Evolutionary conservation across 495 filamentous ascomycete species (phyloP).

Genomic region (Aspergillus baeticus): DNA sequence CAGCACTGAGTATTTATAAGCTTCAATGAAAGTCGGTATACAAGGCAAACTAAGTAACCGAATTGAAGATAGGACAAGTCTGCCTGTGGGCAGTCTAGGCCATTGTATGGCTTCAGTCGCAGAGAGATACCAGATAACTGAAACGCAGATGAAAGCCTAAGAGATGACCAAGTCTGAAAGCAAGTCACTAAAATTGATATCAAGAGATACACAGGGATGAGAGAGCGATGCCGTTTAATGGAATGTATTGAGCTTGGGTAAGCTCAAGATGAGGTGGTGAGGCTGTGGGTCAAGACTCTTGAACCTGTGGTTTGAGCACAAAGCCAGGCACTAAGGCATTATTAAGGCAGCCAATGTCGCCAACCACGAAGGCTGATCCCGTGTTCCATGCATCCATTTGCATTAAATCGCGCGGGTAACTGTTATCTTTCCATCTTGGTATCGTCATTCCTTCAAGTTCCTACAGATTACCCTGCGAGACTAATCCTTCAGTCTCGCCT

Average conservation of each 20-base stretch:
- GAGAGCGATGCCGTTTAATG: background rate
- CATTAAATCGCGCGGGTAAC: constrained; percentile 28
- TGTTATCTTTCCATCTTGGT: constrained; percentile 15
- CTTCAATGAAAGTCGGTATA: background rate
- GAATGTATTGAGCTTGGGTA: background rate
- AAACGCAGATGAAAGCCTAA: too few species aligned
- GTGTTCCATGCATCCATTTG: constrained; percentile 21
- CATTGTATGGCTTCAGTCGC: background rate
- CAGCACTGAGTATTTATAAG: background rate
- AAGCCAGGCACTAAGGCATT: constrained; percentile 5
- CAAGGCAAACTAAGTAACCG: background rate
- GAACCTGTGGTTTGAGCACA: background rate
- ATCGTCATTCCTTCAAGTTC: constrained; percentile 5
- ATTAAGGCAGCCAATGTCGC: constrained; percentile 22
- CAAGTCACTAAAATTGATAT: background rate
- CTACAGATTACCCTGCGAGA: background rate
- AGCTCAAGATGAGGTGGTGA: too few species aligned
- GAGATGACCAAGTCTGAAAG: background rate
- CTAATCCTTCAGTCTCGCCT: background rate
- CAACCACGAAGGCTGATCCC: constrained; percentile 23
- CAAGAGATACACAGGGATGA: background rate
- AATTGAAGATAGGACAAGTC: background rate
- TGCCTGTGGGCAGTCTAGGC: background rate
- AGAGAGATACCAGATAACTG: too few species aligned
- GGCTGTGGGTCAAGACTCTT: background rate